Evolutionary conservation across 2,329 filamentous ascomycete species (phyloP).

Genomic region (Alternaria sp.): DNA sequence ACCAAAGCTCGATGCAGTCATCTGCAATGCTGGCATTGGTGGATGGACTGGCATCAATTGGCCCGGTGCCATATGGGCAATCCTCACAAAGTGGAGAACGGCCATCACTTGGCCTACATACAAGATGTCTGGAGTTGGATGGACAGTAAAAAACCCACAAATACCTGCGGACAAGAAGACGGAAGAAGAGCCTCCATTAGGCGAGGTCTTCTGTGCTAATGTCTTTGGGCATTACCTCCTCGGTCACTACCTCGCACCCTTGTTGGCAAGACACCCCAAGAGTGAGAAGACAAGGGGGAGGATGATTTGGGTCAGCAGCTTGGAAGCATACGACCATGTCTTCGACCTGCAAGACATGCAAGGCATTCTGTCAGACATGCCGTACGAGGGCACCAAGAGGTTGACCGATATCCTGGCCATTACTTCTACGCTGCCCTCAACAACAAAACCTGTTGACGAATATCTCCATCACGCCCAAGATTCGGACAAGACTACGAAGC

Average conservation of each 20-base stretch:
- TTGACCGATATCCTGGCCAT: constrained; percentile 85
- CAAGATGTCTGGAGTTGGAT: constrained; percentile 71
- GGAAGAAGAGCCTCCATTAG: constrained; percentile 69
- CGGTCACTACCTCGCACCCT: constrained; percentile 78
- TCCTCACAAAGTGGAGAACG: constrained; percentile 71
- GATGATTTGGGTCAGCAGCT: constrained; percentile 86
- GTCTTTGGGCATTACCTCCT: constrained; percentile 96
- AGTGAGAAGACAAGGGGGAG: constrained; percentile 62
- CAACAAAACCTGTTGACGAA: constrained; percentile 56
- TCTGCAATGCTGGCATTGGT: constrained; percentile 90
- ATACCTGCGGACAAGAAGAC: constrained; percentile 44
- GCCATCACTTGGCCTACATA: constrained; percentile 79
- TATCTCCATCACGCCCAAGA: constrained; percentile 33
- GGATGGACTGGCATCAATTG: constrained; percentile 86
- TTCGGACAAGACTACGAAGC: constrained; percentile 45
- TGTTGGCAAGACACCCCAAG: constrained; percentile 66
- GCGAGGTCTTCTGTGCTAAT: constrained; percentile 88
- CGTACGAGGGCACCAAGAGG: constrained; percentile 90
- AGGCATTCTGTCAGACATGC: constrained; percentile 66
- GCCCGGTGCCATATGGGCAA: constrained; percentile 63
- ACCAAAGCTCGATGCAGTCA: constrained; percentile 77
- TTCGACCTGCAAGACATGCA: constrained; percentile 80
- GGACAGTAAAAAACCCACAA: constrained; percentile 62
- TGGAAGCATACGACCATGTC: constrained; percentile 70
- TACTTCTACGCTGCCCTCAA: constrained; percentile 73